phyloP scores from a whole-genome alignment of 106 monocot genomes.

The Acanthochlamys bracteata region DNA sequence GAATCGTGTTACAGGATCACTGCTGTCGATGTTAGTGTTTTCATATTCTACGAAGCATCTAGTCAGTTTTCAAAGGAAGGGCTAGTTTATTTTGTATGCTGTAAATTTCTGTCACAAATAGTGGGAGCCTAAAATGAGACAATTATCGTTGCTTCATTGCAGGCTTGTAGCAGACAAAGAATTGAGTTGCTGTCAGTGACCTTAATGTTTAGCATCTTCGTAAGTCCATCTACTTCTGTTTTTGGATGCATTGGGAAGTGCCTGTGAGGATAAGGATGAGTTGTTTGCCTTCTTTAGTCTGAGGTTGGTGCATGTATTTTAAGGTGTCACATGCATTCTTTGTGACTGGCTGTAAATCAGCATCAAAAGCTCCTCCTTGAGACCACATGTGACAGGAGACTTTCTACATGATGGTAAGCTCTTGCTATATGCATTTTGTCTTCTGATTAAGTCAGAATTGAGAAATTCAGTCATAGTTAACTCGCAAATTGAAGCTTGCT shows the following conservation, averaged over 20 bases:
- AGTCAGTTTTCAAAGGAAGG: no score
- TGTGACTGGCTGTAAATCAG: constrained; percentile 46
- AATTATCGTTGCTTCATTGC: background rate
- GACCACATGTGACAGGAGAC: constrained; percentile 68
- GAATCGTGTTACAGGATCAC: no score
- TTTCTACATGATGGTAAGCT: constrained; percentile 82
- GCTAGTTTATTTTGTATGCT: background rate
- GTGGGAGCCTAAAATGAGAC: background rate
- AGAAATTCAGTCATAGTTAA: no score
- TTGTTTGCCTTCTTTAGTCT: background rate
- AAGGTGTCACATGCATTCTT: constrained; percentile 64
- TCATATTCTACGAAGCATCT: no score
- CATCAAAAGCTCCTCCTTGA: constrained; percentile 64
- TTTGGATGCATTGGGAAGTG: background rate
- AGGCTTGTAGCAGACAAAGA: constrained; percentile 34
- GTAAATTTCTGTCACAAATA: background rate
- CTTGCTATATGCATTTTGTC: background rate
- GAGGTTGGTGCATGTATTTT: background rate
- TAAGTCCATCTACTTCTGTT: constrained; percentile 11
- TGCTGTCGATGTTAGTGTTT: no score
- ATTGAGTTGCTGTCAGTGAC: constrained; percentile 22
- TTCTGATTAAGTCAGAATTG: no score
- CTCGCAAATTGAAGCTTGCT: no score
- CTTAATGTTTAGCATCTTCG: constrained; percentile 29
- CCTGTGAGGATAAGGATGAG: background rate